Percentiles rank a stretch among this genome's conserved stretches.
Conservation (phyloP, 1,139 yeast species). For the Yamadazyma kanchanaburiensis region DNA sequence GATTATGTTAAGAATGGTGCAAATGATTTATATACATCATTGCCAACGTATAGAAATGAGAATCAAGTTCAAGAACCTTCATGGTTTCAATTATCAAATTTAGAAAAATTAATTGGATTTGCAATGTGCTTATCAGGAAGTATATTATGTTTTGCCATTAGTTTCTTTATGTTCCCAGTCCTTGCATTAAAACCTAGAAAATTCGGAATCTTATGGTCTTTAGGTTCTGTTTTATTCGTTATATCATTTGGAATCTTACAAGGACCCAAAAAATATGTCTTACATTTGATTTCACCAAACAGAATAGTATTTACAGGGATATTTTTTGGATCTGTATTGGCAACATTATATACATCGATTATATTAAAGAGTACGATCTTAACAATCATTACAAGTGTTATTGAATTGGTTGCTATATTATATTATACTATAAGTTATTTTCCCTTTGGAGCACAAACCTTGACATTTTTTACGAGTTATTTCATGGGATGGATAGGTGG, state of each 20-base stretch:
- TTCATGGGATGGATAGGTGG: conserved; percentile 77
- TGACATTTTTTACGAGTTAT: conserved; percentile 77
- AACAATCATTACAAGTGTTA: conserved; percentile 70
- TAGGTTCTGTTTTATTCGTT: conserved; percentile 85
- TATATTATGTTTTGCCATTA: conserved; percentile 71
- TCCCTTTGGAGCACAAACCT: conserved; percentile 90
- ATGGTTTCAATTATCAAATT: conserved; percentile 63
- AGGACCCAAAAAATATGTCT: conserved; percentile 79
- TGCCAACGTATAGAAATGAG: conserved; percentile 33
- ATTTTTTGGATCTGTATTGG: conserved; percentile 70
- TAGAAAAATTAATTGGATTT: conserved; percentile 80
- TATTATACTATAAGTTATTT: conserved; percentile 91
- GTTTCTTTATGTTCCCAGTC: conserved; percentile 84
- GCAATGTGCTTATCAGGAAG: conserved; percentile 75
- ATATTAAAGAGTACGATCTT: conserved; percentile 65
- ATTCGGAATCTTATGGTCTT: conserved; percentile 86
- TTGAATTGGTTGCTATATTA: conserved; percentile 79
- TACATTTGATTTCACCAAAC: conserved; percentile 71
- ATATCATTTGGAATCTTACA: conserved; percentile 87
- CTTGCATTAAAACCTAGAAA: conserved; percentile 87
- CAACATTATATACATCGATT: conserved; percentile 59
- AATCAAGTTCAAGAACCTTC: conserved; percentile 39
- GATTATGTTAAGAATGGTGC: conserved; percentile 44
- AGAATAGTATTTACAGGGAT: conserved; percentile 77
- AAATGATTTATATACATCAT: conserved; percentile 36